A percentile compares a stretch with the other conserved stretches of the same genome.
These are phyloP conservation scores for Hordeum marinum DNA, from an alignment of 176 grass and related monocot species.

Conservation along the genomic window DNA sequence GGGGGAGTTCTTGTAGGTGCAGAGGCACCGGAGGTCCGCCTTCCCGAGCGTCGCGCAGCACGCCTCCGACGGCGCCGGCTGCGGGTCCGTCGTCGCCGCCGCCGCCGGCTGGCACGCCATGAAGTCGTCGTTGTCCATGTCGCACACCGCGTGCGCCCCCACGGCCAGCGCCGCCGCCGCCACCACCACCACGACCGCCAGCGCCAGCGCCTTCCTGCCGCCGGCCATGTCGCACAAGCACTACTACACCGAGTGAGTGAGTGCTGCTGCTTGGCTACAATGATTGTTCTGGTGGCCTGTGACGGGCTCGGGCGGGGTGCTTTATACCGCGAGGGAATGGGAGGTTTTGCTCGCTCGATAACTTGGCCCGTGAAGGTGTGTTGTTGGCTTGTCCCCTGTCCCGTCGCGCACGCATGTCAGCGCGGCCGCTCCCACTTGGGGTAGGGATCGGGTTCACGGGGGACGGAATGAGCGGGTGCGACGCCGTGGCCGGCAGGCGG, in stretches of 20 bases:
- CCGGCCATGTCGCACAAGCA: not conserved
- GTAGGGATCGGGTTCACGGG: not conserved
- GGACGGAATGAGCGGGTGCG: not conserved
- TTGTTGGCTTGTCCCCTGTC: not conserved
- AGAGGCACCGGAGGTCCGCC: conserved; percentile 55
- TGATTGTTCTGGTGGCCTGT: not conserved
- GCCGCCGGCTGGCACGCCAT: conserved; percentile 55
- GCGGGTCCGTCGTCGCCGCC: conserved; percentile 35
- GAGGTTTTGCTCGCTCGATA: not conserved
- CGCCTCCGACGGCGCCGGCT: conserved; percentile 15
- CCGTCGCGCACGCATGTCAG: no score
- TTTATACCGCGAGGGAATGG: not conserved
- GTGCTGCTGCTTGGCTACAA: not conserved
- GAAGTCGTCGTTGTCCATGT: conserved; percentile 43
- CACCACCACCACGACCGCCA: not conserved
- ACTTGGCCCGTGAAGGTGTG: not conserved
- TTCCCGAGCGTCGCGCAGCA: conserved; percentile 41
- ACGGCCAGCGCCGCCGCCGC: not conserved
- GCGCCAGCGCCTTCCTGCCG: not conserved
- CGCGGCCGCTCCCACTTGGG: not conserved
- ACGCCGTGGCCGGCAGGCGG: not conserved
- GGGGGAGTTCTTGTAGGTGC: conserved; percentile 49
- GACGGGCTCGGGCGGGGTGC: not conserved
- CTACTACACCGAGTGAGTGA: no score
- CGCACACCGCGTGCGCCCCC: conserved; percentile 35